These are phyloP conservation scores for Monosporascus sp. DNA, from an alignment of 2,329 filamentous ascomycete genomes.

Conservation along the genomic window DNA sequence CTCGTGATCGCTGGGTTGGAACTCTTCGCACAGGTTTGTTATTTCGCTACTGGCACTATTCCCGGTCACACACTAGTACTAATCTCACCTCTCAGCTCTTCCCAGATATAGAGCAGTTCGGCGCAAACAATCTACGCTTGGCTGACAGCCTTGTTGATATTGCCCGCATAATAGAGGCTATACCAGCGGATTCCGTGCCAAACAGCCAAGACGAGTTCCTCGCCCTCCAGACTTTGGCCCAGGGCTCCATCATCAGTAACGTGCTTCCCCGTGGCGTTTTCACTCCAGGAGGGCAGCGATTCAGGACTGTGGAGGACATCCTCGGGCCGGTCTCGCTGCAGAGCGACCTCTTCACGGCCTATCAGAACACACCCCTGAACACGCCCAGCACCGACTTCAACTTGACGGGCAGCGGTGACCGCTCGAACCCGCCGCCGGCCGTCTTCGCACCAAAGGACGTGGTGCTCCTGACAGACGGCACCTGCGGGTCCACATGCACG, in stretches of 20 bases:
- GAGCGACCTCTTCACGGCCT: conserved; percentile 43
- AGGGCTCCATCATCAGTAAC: conserved; percentile 38
- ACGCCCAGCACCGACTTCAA: conserved; percentile 29
- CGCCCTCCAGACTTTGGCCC: conserved; percentile 39
- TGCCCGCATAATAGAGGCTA: conserved; percentile 29
- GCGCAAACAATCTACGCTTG: conserved; percentile 44
- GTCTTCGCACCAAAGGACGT: conserved; percentile 47
- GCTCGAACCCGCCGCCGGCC: conserved; percentile 35
- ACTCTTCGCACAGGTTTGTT: conserved; percentile 53
- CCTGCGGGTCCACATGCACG: conserved; percentile 50
- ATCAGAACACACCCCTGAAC: conserved; percentile 37
- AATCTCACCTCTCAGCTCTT: conserved; percentile 33
- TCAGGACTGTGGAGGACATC: conserved; percentile 25
- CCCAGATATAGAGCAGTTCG: conserved; percentile 43
- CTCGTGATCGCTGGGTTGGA: conserved; percentile 56
- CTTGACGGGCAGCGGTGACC: conserved; percentile 36
- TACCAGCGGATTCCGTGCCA: conserved; percentile 24
- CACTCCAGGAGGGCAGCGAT: conserved; percentile 30
- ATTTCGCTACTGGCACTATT: conserved; percentile 14
- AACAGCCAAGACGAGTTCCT: conserved; percentile 31
- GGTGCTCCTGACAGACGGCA: conserved; percentile 48
- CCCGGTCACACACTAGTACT: neutral
- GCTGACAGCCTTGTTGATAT: conserved; percentile 40
- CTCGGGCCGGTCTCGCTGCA: conserved; percentile 29
- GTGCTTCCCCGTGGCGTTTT: conserved; percentile 41